phyloP scores from a whole-genome alignment of 2,329 filamentous ascomycete genomes.

The Calonectria montana region DNA sequence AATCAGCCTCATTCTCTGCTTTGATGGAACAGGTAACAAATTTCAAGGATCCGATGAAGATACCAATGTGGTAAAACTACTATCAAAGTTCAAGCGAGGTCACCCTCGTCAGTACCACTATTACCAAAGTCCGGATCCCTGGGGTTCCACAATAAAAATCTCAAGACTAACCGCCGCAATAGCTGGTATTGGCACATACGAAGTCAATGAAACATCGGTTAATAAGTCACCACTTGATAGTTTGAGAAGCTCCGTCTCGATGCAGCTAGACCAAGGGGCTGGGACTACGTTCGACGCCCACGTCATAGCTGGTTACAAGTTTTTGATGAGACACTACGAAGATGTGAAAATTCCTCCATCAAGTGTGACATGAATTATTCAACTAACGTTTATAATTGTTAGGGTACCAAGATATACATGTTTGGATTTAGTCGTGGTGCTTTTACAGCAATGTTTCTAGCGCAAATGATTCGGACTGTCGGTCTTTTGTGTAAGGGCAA shows the following conservation, averaged over 20 bases:
- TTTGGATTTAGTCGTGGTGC: conserved; percentile 66
- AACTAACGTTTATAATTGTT: background rate
- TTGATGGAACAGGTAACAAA: conserved; percentile 61
- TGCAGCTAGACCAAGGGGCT: conserved; percentile 56
- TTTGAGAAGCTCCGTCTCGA: conserved; percentile 49
- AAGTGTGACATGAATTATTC: background rate
- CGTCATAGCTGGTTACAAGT: conserved; percentile 63
- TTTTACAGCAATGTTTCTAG: conserved; percentile 64
- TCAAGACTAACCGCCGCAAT: background rate
- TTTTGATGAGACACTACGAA: conserved; percentile 65
- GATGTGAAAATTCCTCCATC: conserved; percentile 40
- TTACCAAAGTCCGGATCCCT: conserved; percentile 56
- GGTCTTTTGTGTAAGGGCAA: conserved; percentile 63
- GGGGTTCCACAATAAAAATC: background rate
- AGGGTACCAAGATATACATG: conserved; percentile 64
- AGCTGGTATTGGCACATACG: conserved; percentile 64
- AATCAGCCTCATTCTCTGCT: conserved; percentile 59
- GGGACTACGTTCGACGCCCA: conserved; percentile 62
- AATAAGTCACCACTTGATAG: conserved; percentile 51
- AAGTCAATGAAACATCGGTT: conserved; percentile 54
- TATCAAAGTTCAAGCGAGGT: conserved; percentile 59
- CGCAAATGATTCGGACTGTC: conserved; percentile 61
- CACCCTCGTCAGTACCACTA: conserved; percentile 60
- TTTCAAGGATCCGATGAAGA: conserved; percentile 60
- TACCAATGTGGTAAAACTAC: conserved; percentile 66